These are phyloP conservation scores for Nitzschia putrida DNA, from an alignment of 108 stramenopile species.

Conservation along the genomic window DNA sequence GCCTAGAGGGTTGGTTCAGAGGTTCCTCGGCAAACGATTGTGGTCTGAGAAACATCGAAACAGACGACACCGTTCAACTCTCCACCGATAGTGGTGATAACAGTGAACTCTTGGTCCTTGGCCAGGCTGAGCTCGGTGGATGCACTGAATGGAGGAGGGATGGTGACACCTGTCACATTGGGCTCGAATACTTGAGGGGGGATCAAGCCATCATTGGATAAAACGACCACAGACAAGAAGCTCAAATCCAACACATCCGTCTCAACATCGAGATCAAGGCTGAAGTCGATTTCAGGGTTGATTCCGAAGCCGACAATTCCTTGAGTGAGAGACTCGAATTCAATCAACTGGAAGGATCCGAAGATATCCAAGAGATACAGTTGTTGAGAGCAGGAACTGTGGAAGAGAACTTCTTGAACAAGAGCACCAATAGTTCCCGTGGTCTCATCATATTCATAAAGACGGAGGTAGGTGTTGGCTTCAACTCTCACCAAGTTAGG, in stretches of 20 bases:
- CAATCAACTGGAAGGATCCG: constrained; percentile 35
- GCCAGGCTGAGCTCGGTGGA: not conserved
- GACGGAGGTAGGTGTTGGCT: constrained; percentile 6
- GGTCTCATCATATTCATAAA: constrained; percentile 5
- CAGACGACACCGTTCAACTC: constrained; percentile 6
- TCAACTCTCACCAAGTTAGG: not conserved
- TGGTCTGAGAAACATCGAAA: constrained; percentile 15
- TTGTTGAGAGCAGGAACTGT: constrained; percentile 41
- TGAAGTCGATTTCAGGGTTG: constrained; percentile 9
- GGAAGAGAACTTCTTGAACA: constrained; percentile 26
- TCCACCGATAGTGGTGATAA: constrained; percentile 20
- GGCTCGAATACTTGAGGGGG: not conserved
- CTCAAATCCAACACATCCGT: not conserved
- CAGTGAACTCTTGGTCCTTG: not conserved
- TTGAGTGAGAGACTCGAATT: constrained; percentile 13
- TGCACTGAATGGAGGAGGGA: constrained; percentile 8
- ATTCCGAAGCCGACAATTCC: not conserved
- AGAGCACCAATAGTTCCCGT: constrained; percentile 3
- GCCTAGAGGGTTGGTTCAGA: not conserved
- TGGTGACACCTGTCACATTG: constrained; percentile 1
- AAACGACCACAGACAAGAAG: constrained; percentile 12
- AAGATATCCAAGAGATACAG: constrained; percentile 39
- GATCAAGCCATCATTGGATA: not conserved
- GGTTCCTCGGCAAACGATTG: constrained; percentile 1
- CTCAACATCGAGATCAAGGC: constrained; percentile 1